A percentile compares a stretch with the other conserved stretches of the same genome.
Conservation (phyloP, 345 rosid species). For the Citrus reticulata region DNA sequence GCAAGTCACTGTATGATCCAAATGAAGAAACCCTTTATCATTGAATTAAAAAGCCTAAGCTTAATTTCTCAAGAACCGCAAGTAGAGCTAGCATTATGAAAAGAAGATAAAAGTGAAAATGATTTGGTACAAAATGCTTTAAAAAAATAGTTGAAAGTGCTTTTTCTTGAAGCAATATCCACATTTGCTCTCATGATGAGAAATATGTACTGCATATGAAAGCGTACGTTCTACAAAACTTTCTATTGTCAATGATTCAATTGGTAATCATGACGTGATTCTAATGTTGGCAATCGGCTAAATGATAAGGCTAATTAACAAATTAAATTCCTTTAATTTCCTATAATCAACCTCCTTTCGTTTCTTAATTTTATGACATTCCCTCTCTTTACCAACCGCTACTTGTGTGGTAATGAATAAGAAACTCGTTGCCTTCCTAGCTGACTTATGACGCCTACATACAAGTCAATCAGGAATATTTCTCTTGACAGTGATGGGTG, state of each 20-base stretch:
- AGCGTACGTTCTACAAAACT: not conserved
- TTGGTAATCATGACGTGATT: not conserved
- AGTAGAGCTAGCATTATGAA: not conserved
- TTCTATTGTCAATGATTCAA: too few relatives aligned
- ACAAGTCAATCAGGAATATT: not conserved
- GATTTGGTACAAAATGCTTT: not conserved
- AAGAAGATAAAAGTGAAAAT: not conserved
- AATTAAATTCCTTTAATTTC: too few relatives aligned
- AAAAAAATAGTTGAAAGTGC: not conserved
- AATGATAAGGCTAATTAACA: too few relatives aligned
- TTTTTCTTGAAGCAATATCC: not conserved
- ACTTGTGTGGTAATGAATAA: too few relatives aligned
- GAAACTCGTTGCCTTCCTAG: not conserved
- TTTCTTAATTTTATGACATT: too few relatives aligned
- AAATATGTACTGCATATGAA: not conserved
- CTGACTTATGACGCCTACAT: not conserved
- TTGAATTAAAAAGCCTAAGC: not conserved
- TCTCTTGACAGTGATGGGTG: not conserved
- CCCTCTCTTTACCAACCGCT: too few relatives aligned
- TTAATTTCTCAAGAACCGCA: not conserved
- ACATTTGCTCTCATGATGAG: not conserved
- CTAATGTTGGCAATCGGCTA: not conserved
- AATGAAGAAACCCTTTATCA: not conserved
- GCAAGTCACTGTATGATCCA: not conserved
- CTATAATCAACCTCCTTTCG: not conserved